Evolutionary conservation across 768 basidiomycete genomes (phyloP), one percentile per base, ranked within the genome.

Genomic region (Tubosaeta sp.): DNA sequence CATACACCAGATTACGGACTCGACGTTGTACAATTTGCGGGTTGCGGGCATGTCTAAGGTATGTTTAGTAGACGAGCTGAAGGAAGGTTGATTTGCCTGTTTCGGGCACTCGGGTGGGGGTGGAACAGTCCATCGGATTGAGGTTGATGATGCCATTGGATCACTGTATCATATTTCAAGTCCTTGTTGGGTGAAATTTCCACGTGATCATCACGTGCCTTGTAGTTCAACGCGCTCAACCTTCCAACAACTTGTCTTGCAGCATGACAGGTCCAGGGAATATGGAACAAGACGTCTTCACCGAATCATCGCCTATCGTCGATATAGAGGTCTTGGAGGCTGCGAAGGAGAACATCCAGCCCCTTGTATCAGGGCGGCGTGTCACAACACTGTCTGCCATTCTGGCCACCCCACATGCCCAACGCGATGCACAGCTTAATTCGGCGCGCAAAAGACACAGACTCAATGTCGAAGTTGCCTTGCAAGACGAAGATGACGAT

Each of bases 311-410:
- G 0, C 56, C 70, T 21, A 83, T 90, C 40, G 86, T 92, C 41
- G 88, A 92, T 69, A 86, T 82, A 55, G 89, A 90, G 60, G 72
- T 92, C 1, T 75, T 92, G 14, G 87, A 90, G 61, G 87, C 87
- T 4, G 81, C 87, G 12, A 92, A 92, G 63, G 89, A 92, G 67
- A 92, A 92, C 59, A 87, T 92, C 27, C 90, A 88, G 65, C 89
- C 88, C 36, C 78, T 91, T 10, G 86, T 84, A 11, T 76, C 80
- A 3, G 89, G 89, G n/a, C 78, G 89, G 39, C 80, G 86, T 54
- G 89, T 87, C 45, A 87, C 88, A 12, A 78, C 90, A 0, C 75
- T 92, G 44, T 87, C 88, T 22, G 78, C 81, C 40, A 75, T 90
- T 46, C 73, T 92, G 25, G 71, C 84, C 13, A 90, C 87, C 0